Conservation (phyloP, 1,284 basidiomycete genomes). For the Cutaneotrichosporon sp. region DNA sequence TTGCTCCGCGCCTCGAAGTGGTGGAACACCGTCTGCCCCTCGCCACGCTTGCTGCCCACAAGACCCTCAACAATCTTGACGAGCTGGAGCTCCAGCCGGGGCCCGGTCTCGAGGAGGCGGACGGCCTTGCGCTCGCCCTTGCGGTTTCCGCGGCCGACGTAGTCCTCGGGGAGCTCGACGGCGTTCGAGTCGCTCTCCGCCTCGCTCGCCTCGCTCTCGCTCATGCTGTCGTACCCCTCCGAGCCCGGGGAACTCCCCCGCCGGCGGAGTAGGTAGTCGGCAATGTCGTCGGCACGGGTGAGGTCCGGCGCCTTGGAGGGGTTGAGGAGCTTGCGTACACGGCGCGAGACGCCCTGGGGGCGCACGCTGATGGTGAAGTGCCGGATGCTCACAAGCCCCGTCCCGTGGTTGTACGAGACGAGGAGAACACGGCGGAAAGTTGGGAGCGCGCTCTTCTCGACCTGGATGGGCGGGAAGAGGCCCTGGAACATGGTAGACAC, state of each 20-base stretch:
- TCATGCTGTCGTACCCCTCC: constrained; percentile 76
- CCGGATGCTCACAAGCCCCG: constrained; percentile 85
- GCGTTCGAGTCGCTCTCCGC: constrained; percentile 70
- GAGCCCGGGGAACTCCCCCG: constrained; percentile 56
- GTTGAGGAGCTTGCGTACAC: constrained; percentile 81
- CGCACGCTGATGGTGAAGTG: constrained; percentile 96
- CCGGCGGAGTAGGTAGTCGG: constrained; percentile 86
- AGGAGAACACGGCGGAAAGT: constrained; percentile 86
- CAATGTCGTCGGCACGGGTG: constrained; percentile 86
- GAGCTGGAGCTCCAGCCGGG: constrained; percentile 87
- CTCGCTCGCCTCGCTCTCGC: constrained; percentile 62
- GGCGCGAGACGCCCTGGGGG: constrained; percentile 88
- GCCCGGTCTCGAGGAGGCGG: constrained; percentile 89
- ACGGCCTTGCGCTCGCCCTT: constrained; percentile 90
- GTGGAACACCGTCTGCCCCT: constrained; percentile 87
- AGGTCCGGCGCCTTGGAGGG: constrained; percentile 63
- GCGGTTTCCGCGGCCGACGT: constrained; percentile 91
- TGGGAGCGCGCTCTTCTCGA: constrained; percentile 76
- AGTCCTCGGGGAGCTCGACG: constrained; percentile 84
- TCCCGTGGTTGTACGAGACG: constrained; percentile 84
- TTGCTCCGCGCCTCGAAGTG: constrained; percentile 78
- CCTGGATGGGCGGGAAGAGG: constrained; percentile 59
- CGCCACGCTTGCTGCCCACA: constrained; percentile 64
- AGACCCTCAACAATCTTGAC: constrained; percentile 96
- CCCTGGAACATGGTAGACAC: constrained; percentile 60